Percentiles rank a stretch among this genome's conserved stretches.
Conservation (phyloP, 768 basidiomycete genomes). For the Lactarius vividus region DNA sequence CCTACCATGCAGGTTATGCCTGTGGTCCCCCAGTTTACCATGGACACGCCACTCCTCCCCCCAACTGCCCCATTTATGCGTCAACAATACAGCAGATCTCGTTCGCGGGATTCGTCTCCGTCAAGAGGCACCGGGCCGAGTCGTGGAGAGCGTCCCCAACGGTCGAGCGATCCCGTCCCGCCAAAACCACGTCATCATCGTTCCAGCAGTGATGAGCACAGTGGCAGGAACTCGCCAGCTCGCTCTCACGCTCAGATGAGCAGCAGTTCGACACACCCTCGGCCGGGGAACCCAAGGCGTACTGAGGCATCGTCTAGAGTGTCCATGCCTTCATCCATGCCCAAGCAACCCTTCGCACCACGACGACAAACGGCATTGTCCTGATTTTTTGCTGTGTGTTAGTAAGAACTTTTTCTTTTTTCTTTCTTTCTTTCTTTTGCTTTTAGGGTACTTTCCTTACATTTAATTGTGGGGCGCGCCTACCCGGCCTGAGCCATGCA, state of each 20-base stretch:
- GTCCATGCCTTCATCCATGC: neutral
- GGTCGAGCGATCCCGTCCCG: constrained; percentile 3
- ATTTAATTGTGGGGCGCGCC: constrained; percentile 16
- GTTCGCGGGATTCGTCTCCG: constrained; percentile 17
- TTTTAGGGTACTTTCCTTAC: constrained; percentile 18
- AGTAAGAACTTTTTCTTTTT: constrained; percentile 13
- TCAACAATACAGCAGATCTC: constrained; percentile 21
- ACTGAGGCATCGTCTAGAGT: neutral
- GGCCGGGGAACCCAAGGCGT: neutral
- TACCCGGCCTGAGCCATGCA: constrained; percentile 12
- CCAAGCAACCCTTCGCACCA: neutral
- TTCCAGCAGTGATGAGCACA: constrained; percentile 24
- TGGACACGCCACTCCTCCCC: constrained; percentile 30
- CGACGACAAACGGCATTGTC: constrained; percentile 21
- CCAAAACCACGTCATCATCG: constrained; percentile 21
- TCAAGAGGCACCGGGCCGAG: constrained; percentile 12
- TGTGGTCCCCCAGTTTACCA: constrained; percentile 22
- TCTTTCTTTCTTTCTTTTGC: constrained; percentile 6
- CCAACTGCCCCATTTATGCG: constrained; percentile 30
- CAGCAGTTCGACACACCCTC: neutral
- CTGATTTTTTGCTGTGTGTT: constrained; percentile 18
- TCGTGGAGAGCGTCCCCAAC: constrained; percentile 22
- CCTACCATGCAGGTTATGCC: constrained; percentile 23
- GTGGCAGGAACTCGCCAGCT: constrained; percentile 6
- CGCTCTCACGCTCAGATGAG: neutral